Base-by-base conservation (phyloP, 331 rosid genomes). In the Acacia concinna region DNA sequence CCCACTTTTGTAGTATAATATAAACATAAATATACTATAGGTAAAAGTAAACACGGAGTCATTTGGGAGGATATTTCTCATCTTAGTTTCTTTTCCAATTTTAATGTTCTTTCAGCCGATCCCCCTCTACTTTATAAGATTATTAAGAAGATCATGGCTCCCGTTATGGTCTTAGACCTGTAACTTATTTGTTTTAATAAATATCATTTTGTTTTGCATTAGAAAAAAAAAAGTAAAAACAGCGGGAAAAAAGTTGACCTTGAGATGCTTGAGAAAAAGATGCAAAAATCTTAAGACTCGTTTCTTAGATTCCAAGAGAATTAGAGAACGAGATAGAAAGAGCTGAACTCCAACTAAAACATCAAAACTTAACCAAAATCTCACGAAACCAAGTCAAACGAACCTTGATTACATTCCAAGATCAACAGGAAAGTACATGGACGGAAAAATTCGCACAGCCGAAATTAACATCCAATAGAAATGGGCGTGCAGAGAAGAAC, bases 1-100 rank as follows among this genome's bases (percentile, higher is more conserved):
- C 60, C 69, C 38, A 23, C 73, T 32, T 32, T 3, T 68, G 81
- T 64, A 21, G 34, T 40, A 71, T 72, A 81, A 72, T 31, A 52
- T 73, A 52, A 81, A 72, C 25, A 52, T 73, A 52, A 54, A 32
- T 30, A 14, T 21, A 70, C 18, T 46, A 63, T 51, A 73, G 68
- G 27, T 49, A 56, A 74, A 71, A 72, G 43, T 9, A 43, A 60
- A 54, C 62, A 54, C 28, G 2, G 8, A 7, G 52, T 51, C 57
- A 51, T 51, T 18, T 51, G 11, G 23, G 57, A 47, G 62, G 62
- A 54, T 21, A 54, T 54, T 54, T 54, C 27, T 8, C 60, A 52
- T 21, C 62, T 2, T 21, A 54, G 62, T 54, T 54, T 54, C 5
- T 8, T 8, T n/a, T 8, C 13, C 8, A 54, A 21, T 54, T 54